These are phyloP conservation scores for Colletotrichum caudatum DNA, from an alignment of 2,329 filamentous ascomycete species.

Conservation along the genomic window DNA sequence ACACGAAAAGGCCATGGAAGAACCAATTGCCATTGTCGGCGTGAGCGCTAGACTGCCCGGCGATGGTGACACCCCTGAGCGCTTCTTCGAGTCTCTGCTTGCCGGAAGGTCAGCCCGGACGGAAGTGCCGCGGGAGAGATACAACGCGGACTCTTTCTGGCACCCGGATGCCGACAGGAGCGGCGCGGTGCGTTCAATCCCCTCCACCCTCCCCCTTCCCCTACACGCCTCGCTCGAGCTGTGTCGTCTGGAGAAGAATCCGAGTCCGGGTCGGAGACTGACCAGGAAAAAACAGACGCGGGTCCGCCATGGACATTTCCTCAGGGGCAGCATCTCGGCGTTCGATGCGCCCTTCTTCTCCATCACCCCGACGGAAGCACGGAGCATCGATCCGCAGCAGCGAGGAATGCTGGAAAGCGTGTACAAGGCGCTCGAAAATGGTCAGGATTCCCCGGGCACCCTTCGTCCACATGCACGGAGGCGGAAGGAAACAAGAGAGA, in stretches of 20 bases:
- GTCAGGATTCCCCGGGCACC: not conserved
- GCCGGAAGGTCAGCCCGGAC: conserved; percentile 46
- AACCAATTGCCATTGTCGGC: conserved; percentile 61
- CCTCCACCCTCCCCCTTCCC: no score
- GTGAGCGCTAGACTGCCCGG: conserved; percentile 61
- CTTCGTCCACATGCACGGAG: not conserved
- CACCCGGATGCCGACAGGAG: conserved; percentile 47
- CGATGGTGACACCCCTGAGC: conserved; percentile 54
- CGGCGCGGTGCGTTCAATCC: conserved; percentile 43
- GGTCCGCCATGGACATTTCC: conserved; percentile 47
- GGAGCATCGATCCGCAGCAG: conserved; percentile 51
- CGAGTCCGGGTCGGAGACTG: not conserved
- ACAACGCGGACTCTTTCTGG: conserved; percentile 49
- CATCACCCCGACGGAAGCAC: conserved; percentile 46
- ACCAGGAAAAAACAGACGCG: conserved; percentile 27
- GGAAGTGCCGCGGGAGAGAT: conserved; percentile 47
- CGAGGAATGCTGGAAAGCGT: conserved; percentile 51
- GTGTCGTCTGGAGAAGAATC: not conserved
- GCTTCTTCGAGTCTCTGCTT: conserved; percentile 59
- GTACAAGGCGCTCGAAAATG: conserved; percentile 50
- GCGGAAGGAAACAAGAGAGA: not conserved
- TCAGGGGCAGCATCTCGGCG: conserved; percentile 45
- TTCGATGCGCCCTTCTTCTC: conserved; percentile 48
- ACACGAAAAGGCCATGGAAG: conserved; percentile 37
- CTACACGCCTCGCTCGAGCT: no score